Evolutionary conservation across 257 asterid genomes (phyloP).

Genomic region (Petunia axillaris): DNA sequence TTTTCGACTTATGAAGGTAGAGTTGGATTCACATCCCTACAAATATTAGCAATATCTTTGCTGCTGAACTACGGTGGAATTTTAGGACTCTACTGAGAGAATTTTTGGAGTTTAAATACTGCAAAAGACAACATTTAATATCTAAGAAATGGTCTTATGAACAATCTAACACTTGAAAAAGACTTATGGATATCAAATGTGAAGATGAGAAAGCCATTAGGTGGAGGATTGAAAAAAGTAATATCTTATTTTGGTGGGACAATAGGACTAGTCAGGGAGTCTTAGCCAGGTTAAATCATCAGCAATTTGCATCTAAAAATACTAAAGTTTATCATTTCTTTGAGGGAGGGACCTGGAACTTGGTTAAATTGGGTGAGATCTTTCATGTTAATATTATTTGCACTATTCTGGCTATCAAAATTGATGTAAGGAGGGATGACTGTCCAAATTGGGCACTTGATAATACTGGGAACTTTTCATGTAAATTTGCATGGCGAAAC

Average conservation of each 20-base stretch:
- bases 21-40: not conserved
- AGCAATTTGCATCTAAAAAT: not conserved
- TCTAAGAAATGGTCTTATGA: not conserved
- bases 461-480: not conserved
- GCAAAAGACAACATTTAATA: not conserved
- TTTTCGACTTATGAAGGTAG: not conserved
- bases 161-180: not conserved
- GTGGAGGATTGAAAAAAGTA: not conserved
- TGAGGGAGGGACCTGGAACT: not conserved
- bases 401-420: not conserved
- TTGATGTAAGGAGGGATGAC: not conserved
- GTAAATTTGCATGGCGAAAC: not conserved
- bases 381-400: too few relatives aligned
- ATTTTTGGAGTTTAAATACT: not conserved
- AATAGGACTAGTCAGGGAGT: not conserved
- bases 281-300: too few relatives aligned
- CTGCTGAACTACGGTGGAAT: not conserved
- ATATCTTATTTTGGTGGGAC: not conserved
- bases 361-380: not conserved
- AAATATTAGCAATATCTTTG: not conserved
- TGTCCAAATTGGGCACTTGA: not conserved
- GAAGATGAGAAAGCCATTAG: not conserved
- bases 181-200: not conserved
- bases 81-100: not conserved
- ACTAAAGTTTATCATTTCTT: not conserved